Conservation (phyloP, 305 asterid species). For the Fraxinus paxiana region DNA sequence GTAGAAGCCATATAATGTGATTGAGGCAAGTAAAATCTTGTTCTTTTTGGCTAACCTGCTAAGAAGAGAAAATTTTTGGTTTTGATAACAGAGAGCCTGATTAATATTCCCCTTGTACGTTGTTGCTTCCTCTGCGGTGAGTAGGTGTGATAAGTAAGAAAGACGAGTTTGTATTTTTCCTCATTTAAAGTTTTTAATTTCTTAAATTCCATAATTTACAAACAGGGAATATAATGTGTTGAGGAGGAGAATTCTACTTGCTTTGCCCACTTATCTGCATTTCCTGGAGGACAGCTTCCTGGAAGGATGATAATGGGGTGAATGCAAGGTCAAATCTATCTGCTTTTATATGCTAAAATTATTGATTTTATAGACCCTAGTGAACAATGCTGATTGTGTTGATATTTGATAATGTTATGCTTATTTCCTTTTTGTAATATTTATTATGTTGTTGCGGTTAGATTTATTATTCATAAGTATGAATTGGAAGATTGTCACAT, state of each 20-base stretch:
- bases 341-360: neutral
- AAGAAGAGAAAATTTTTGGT: neutral
- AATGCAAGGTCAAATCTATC: neutral
- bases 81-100: constrained; percentile 4
- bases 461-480: neutral
- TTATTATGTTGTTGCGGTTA: neutral
- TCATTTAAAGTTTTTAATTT: neutral
- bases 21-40: neutral
- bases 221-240: constrained; percentile 13
- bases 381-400: neutral
- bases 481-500: neutral
- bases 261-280: constrained; percentile 30
- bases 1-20: constrained; percentile 16
- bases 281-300: constrained; percentile 34
- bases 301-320: constrained; percentile 31
- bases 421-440: neutral
- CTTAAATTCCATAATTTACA: neutral
- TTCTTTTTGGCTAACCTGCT: constrained; percentile 1
- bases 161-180: neutral
- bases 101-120: constrained; percentile 4
- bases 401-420: neutral
- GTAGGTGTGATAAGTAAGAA: constrained; percentile 19
- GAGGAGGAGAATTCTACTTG: constrained; percentile 16
- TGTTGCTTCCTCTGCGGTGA: constrained; percentile 19
- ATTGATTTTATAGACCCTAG: neutral